Base-by-base conservation (phyloP, 2,329 filamentous ascomycete species). In the Seiridium cupressi region DNA sequence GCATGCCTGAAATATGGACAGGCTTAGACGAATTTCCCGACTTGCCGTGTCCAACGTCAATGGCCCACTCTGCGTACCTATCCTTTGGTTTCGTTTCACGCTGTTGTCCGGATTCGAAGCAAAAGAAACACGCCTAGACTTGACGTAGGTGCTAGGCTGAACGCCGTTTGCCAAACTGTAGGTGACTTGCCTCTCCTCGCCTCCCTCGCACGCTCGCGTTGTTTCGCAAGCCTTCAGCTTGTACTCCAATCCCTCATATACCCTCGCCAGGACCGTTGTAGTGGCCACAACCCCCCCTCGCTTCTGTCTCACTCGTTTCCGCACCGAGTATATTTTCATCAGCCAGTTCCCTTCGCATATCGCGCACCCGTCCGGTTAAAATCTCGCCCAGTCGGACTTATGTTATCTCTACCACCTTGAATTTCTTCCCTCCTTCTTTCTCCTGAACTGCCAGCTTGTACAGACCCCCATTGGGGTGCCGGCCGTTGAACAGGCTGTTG, bases 11-110 rank as follows among this genome's bases (percentile, higher is more conserved):
- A 26, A 26, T 26, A 26, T 26, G 18, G 18, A 26, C 18, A 26
- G 18, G 18, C 18, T 26, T 26, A 26, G 18, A 26, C 18, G 18
- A 26, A 26, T 26, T 26, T 26, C 18, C 18, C 18, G 18, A 26
- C 18, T 26, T 26, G 18, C 46, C 44, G 55, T 58, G 34, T 58
- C 46, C 38, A 58, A 58, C 46, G 47, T 58, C 35, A 51, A 51
- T 42, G 46, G 55, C 31, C 55, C 55, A 58, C 55, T 35, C 13
- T 44, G 54, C 42, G 42, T 57, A 57, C 35, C 54, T 48, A 31
- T 46, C 48, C 35, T 57, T 26, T 26, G 18, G 55, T 34, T 51
- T 51, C 44, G 47, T 48, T 51, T 51, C 35, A 36, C 38, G 46
- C 44, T 42, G 44, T n/a, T 57, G n/a, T 49, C 44, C 46, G 35